Conservation (phyloP, 306 rosid genomes). For the Bauhinia variegata region DNA sequence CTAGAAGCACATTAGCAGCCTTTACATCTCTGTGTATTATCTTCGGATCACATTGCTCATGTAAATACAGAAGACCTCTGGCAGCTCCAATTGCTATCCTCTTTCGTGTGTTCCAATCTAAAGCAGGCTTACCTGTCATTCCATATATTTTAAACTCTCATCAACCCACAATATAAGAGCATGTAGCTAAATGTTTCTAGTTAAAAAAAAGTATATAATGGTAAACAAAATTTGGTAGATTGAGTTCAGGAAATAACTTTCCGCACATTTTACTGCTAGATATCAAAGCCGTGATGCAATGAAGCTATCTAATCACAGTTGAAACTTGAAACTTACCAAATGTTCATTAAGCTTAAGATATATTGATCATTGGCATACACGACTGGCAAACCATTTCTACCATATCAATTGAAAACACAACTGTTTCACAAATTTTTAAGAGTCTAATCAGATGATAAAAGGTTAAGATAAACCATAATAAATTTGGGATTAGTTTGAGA, state of each 20-base stretch:
- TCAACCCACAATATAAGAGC: not conserved
- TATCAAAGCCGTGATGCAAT: too few species aligned
- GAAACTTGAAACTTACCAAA: slow-evolving; percentile 4
- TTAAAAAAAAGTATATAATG: not conserved
- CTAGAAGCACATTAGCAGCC: slow-evolving; percentile 96
- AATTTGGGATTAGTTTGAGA: not conserved
- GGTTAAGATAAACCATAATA: too few species aligned
- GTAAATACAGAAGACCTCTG: slow-evolving; percentile 90
- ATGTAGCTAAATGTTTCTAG: slow-evolving; percentile 3
- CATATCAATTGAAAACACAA: not conserved
- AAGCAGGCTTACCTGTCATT: slow-evolving; percentile 79
- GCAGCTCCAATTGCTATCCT: slow-evolving; percentile 96
- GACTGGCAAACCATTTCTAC: slow-evolving; percentile 9
- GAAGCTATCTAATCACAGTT: not conserved
- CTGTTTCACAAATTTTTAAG: not conserved
- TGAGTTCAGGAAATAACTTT: not conserved
- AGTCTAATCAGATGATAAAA: not conserved
- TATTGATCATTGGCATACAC: not conserved
- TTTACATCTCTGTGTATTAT: slow-evolving; percentile 97
- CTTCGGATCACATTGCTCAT: slow-evolving; percentile 98
- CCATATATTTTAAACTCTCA: not conserved
- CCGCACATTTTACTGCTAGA: too few species aligned
- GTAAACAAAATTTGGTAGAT: not conserved
- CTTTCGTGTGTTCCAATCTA: slow-evolving; percentile 96
- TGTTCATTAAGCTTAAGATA: not conserved